phyloP scores from a whole-genome alignment of 2,329 filamentous ascomycete species.

The Colletotrichum sp. region DNA sequence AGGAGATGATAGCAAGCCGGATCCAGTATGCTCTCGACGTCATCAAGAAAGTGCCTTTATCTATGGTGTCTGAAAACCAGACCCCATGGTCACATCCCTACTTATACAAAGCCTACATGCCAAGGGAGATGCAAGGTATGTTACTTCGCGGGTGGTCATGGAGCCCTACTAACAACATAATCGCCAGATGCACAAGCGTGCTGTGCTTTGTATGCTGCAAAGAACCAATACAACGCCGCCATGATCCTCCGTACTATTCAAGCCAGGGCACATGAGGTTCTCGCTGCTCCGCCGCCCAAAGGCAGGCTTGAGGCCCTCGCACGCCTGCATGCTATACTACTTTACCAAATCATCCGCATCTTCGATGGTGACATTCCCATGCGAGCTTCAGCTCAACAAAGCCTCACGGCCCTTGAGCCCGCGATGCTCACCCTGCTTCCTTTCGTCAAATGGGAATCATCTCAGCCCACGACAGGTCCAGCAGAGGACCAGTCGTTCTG shows the following conservation, averaged over 20 bases:
- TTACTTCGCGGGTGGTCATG: neutral
- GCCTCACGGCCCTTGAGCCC: constrained; percentile 34
- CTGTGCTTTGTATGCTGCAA: constrained; percentile 57
- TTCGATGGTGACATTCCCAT: constrained; percentile 46
- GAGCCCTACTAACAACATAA: neutral
- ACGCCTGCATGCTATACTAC: constrained; percentile 44
- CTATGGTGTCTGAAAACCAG: constrained; percentile 52
- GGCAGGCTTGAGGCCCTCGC: constrained; percentile 36
- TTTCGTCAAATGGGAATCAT: constrained; percentile 35
- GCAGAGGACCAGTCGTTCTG: constrained; percentile 40
- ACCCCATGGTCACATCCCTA: constrained; percentile 59
- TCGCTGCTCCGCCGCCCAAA: constrained; percentile 36
- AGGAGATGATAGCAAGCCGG: constrained; percentile 33
- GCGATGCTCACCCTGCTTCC: constrained; percentile 35
- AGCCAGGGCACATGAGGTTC: constrained; percentile 46
- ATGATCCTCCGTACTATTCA: constrained; percentile 55
- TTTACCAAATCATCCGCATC: constrained; percentile 51
- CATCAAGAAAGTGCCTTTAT: constrained; percentile 52
- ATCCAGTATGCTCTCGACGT: constrained; percentile 52
- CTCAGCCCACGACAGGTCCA: constrained; percentile 12
- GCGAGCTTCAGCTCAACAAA: constrained; percentile 33
- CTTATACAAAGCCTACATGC: constrained; percentile 58
- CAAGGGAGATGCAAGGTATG: constrained; percentile 52
- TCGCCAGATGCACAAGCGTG: constrained; percentile 53
- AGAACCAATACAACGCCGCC: constrained; percentile 50